Evolutionary conservation across 129 eudicot genomes (phyloP).

Genomic region (Flaveria robusta): DNA sequence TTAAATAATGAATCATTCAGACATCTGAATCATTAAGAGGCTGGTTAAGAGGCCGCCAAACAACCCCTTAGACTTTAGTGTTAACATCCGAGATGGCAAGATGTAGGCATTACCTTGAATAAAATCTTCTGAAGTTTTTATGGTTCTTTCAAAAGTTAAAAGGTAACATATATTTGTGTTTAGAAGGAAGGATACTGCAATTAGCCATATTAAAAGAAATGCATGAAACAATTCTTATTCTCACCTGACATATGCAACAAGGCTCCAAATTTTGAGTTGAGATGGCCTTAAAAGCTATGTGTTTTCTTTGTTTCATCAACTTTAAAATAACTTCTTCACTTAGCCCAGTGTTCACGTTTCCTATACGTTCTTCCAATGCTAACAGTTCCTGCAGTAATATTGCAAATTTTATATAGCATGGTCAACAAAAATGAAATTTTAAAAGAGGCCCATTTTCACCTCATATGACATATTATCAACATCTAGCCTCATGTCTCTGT

Average conservation of each 20-base stretch:
- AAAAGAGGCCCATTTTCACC: conserved; percentile 39
- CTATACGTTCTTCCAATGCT: conserved; percentile 82
- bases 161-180: background rate
- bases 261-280: conserved; percentile 44
- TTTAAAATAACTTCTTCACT: conserved; percentile 56
- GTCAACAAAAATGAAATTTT: background rate
- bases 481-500: conserved; percentile 87
- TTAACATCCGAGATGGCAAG: background rate
- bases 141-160: background rate
- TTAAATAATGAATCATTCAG: too few relatives aligned
- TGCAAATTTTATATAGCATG: background rate
- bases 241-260: conserved; percentile 75
- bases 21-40: too few relatives aligned
- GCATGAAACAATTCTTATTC: background rate
- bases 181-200: background rate
- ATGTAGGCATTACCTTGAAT: background rate
- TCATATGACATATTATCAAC: conserved; percentile 90
- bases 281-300: conserved; percentile 37
- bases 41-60: too few relatives aligned
- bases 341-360: conserved; percentile 72
- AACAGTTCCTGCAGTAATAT: conserved; percentile 58
- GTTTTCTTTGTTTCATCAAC: conserved; percentile 54
- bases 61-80: too few relatives aligned
- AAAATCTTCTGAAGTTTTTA: background rate
- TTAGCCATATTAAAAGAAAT: background rate